Evolutionary conservation across 306 rosid genomes (phyloP).

Genomic region (Sphenostylis stenocarpa): DNA sequence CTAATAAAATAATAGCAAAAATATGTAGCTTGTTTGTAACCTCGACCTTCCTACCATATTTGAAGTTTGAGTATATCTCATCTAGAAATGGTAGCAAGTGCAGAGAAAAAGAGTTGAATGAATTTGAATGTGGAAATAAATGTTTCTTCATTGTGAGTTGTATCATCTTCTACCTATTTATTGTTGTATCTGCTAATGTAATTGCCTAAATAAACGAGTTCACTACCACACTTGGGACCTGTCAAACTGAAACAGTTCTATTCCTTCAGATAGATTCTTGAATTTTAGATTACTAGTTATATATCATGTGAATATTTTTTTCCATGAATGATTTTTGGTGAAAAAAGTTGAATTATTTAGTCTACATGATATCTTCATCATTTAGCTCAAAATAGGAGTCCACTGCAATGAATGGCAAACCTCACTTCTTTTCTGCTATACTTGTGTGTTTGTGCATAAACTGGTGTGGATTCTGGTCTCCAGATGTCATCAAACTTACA

Average conservation of each 20-base stretch:
- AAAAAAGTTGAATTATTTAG: background rate
- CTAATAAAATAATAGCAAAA: background rate
- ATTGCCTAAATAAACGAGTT: background rate
- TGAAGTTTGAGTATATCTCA: background rate
- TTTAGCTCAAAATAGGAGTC: constrained; percentile 11
- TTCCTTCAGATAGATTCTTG: background rate
- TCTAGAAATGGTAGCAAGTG: background rate
- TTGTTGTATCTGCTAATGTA: background rate
- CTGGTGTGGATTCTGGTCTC: background rate
- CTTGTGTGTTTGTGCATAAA: background rate
- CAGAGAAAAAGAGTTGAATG: background rate
- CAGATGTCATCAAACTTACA: no score
- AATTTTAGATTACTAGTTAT: background rate
- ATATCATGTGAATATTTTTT: constrained; percentile 11
- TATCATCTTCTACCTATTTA: background rate
- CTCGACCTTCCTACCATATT: background rate
- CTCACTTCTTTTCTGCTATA: background rate
- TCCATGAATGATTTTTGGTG: background rate
- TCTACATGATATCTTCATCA: background rate
- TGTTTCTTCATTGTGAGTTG: background rate
- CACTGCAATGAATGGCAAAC: background rate
- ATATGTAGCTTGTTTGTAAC: constrained; percentile 2
- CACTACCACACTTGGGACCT: background rate
- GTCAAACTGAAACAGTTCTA: background rate
- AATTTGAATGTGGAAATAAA: background rate